phyloP scores from a whole-genome alignment of 176 grass and related monocot species.

The Triticum urartu region DNA sequence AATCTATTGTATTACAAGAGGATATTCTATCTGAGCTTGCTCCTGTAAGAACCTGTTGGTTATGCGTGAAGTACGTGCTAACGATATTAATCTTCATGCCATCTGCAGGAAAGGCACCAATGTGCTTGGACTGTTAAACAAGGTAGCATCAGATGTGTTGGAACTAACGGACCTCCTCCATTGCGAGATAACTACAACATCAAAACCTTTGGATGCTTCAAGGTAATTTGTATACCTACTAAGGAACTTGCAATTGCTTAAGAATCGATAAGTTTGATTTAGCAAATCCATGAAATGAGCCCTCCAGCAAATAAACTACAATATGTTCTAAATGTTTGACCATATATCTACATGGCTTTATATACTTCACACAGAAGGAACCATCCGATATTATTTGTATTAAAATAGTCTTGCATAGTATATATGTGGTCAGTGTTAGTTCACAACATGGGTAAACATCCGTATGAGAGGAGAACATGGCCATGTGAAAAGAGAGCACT shows the following conservation, averaged over 20 bases:
- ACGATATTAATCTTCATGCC: constrained; percentile 20
- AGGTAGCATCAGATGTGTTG: constrained; percentile 77
- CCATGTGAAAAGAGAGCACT: not conserved
- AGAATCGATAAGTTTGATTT: not conserved
- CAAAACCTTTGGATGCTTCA: constrained; percentile 42
- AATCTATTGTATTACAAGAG: constrained; percentile 1
- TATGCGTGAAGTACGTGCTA: constrained; percentile 17
- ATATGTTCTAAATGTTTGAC: not conserved
- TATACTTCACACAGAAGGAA: not conserved
- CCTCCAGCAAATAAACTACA: not conserved
- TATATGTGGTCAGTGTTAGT: not conserved
- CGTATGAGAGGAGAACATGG: not conserved
- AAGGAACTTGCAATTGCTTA: not conserved
- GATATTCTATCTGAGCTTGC: constrained; percentile 12
- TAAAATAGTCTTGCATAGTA: not conserved
- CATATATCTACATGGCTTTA: not conserved
- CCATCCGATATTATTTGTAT: not conserved
- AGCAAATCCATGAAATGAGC: not conserved
- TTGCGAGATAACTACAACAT: constrained; percentile 46
- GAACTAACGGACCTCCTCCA: constrained; percentile 77
- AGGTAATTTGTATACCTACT: constrained; percentile 42
- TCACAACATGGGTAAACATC: not conserved
- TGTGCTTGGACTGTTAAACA: constrained; percentile 66
- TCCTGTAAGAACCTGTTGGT: constrained; percentile 15
- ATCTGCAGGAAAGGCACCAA: constrained; percentile 67